phyloP scores from a whole-genome alignment of 2,329 filamentous ascomycete genomes.

The Alternaria incomplexa region DNA sequence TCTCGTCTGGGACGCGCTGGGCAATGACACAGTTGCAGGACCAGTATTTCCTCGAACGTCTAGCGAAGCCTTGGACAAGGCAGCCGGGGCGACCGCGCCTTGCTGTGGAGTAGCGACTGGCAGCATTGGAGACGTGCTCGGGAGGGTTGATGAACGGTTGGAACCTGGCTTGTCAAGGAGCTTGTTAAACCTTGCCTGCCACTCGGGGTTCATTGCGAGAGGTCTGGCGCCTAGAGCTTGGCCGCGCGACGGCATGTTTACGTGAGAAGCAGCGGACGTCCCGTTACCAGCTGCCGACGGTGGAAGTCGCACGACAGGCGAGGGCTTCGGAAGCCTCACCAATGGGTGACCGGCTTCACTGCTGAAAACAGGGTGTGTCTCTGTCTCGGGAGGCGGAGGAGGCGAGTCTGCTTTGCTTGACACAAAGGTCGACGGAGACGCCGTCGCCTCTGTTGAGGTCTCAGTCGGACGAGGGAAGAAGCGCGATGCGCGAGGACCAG shows the following conservation, averaged over 20 bases:
- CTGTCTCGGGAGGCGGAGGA: conserved; percentile 70
- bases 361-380: conserved; percentile 74
- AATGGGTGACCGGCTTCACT: conserved; percentile 69
- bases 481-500: conserved; percentile 42
- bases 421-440: conserved; percentile 21
- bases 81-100: conserved; percentile 64
- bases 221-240: conserved; percentile 44
- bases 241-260: conserved; percentile 47
- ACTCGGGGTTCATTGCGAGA: conserved; percentile 58
- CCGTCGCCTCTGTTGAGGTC: conserved; percentile 27
- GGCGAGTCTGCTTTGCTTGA: conserved; percentile 40
- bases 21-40: conserved; percentile 75
- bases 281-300: conserved; percentile 57
- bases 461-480: conserved; percentile 46
- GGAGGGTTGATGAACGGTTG: conserved; percentile 36
- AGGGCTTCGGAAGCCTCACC: conserved; percentile 71
- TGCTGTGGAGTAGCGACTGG: conserved; percentile 48
- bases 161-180: conserved; percentile 68
- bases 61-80: conserved; percentile 68
- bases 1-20: conserved; percentile 41
- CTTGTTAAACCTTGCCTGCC: conserved; percentile 86
- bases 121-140: conserved; percentile 28
- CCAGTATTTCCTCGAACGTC: conserved; percentile 54
- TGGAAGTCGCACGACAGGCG: conserved; percentile 82
- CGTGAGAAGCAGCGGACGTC: conserved; percentile 42